These are phyloP conservation scores for Peronospora farinosa DNA, from an alignment of 352 stramenopile genomes.

Conservation along the genomic window DNA sequence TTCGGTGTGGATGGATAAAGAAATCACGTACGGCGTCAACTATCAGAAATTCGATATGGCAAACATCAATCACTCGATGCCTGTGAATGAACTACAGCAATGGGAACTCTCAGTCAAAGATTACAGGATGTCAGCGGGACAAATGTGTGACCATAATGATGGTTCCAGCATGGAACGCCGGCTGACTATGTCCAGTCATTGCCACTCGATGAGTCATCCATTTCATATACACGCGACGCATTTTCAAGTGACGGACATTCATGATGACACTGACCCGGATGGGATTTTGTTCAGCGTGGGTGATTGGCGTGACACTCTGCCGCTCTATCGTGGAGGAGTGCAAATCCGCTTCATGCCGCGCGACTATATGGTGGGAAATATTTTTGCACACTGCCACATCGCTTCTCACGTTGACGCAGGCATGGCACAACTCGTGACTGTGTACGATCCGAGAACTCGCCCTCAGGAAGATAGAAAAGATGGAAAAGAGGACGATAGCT, in stretches of 20 bases:
- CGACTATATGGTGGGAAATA: slow-evolving; percentile 55
- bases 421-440: slow-evolving; percentile 70
- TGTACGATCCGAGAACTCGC: slow-evolving; percentile 20
- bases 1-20: slow-evolving; percentile 59
- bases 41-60: slow-evolving; percentile 37
- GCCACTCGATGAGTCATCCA: slow-evolving; percentile 67
- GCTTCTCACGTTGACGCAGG: slow-evolving; percentile 60
- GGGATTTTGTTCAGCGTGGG: slow-evolving; percentile 49
- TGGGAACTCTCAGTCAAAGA: slow-evolving; percentile 59
- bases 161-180: slow-evolving; percentile 10
- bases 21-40: slow-evolving; percentile 60
- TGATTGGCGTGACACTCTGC: slow-evolving; percentile 76
- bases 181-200: slow-evolving; percentile 24
- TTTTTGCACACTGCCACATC: slow-evolving; percentile 74
- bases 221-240: slow-evolving; percentile 79
- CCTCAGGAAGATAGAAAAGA: slow-evolving; percentile 5
- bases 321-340: slow-evolving; percentile 54
- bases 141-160: slow-evolving; percentile 35
- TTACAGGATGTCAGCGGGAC: slow-evolving; percentile 34
- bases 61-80: slow-evolving; percentile 63
- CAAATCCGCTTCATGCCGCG: slow-evolving; percentile 63
- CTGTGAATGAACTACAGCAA: slow-evolving; percentile 56
- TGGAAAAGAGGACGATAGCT: slow-evolving; percentile 2
- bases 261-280: slow-evolving; percentile 40
- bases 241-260: slow-evolving; percentile 56